A percentile compares a stretch with the other conserved stretches of the same genome.
phyloP scores from a whole-genome alignment of 1,139 yeast genomes.

The Yamadazyma triangularis region DNA sequence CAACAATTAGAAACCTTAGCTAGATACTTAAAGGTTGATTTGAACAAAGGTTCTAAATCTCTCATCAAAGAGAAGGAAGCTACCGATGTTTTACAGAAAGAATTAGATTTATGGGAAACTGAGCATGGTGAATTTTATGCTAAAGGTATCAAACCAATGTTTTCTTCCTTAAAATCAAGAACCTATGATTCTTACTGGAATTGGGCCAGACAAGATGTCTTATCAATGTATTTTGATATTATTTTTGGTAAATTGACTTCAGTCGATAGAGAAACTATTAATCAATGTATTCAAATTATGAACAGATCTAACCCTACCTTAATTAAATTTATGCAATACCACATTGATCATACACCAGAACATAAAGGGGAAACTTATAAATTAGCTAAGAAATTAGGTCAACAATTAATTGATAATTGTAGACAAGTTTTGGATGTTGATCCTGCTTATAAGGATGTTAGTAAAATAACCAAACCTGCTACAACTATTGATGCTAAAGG shows the following conservation, averaged over 20 bases:
- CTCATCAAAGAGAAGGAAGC: conserved; percentile 87
- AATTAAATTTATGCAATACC: conserved; percentile 96
- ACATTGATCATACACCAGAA: conserved; percentile 87
- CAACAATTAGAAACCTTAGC: conserved; percentile 96
- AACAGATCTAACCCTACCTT: conserved; percentile 93
- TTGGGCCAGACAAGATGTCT: conserved; percentile 98
- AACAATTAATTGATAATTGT: conserved; percentile 93
- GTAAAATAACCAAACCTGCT: conserved; percentile 92
- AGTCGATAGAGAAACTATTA: conserved; percentile 92
- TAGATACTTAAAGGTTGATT: conserved; percentile 87
- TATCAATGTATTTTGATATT: conserved; percentile 91
- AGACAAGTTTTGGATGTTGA: conserved; percentile 73
- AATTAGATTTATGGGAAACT: conserved; percentile 86
- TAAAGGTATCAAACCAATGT: conserved; percentile 83
- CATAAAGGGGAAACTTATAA: conserved; percentile 85
- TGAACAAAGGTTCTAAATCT: conserved; percentile 86
- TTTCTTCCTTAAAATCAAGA: conserved; percentile 91
- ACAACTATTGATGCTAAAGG: conserved; percentile 88
- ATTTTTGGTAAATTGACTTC: conserved; percentile 88
- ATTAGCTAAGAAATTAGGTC: conserved; percentile 85
- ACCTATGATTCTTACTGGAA: conserved; percentile 98
- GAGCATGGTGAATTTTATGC: conserved; percentile 97
- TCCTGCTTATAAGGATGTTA: conserved; percentile 94
- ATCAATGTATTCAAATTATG: conserved; percentile 96
- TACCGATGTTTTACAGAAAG: conserved; percentile 74